Conservation (phyloP, 257 asterid genomes). For the Primulina eburnea region DNA sequence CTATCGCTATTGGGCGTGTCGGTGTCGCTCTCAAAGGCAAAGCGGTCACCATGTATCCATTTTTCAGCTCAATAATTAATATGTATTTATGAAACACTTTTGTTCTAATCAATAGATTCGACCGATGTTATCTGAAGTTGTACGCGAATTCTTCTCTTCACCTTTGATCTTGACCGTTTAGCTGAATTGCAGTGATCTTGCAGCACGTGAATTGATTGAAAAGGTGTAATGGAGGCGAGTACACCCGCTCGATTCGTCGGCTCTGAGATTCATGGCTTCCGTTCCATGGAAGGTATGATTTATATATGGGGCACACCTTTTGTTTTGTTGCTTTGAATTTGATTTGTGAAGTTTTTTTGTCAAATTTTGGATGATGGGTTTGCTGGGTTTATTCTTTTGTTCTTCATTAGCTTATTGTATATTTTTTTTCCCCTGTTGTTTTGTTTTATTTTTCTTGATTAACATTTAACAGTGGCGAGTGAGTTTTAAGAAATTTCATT, state of each 20-base stretch:
- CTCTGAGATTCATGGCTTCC: conserved; percentile 89
- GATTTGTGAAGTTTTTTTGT: conserved; percentile 18
- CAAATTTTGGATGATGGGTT: conserved; percentile 24
- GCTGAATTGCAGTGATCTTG: not conserved
- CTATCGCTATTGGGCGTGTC: not conserved
- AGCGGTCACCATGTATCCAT: not conserved
- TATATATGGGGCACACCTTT: not conserved
- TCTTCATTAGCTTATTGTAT: not conserved
- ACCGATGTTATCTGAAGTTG: not conserved
- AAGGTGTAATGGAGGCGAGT: not conserved
- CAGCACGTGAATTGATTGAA: not conserved
- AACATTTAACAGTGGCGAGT: conserved; percentile 2
- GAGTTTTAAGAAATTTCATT: not conserved
- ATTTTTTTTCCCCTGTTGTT: not conserved
- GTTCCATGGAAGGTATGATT: conserved; percentile 61
- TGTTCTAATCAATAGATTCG: not conserved
- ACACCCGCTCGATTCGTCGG: conserved; percentile 45
- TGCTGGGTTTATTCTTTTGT: conserved; percentile 9
- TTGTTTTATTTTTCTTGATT: conserved; percentile 22
- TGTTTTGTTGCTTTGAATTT: not conserved
- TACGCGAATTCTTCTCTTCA: not conserved
- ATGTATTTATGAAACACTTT: not conserved
- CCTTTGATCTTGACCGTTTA: not conserved
- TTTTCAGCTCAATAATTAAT: not conserved
- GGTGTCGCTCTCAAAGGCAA: not conserved